Evolutionary conservation across 2,329 filamentous ascomycete genomes (phyloP), one percentile per base, ranked within the genome.

Genomic region (Mycosphaerella sp.): DNA sequence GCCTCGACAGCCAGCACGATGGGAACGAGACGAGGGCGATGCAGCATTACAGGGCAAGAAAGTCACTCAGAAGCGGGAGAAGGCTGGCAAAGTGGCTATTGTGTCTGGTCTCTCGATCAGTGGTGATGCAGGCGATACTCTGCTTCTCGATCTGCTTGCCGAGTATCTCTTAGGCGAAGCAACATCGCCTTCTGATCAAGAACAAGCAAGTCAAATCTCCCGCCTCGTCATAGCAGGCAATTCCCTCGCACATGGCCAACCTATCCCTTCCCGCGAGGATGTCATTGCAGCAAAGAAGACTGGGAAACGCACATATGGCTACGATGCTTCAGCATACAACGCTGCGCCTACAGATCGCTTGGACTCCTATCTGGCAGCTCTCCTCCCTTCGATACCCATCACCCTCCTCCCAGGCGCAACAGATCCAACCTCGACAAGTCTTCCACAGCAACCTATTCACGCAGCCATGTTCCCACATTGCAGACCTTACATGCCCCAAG

Each of bases 401-500:
- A 98, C 93, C 0, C 75, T 98, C 14, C 80, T 98, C 58, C 89
- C 95, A 0, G 93, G 93, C 12, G 80, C 80, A 12, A 78, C 81
- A 32, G 95, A 98, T 69, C 91, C 93, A 0, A 90, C 93, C 47
- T 95, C 95, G 66, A 83, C 87, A 49, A 87, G 88, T 59, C 82
- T 95, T 29, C 93, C 93, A 0, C 93, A 98, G 67, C 93, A 97
- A 70, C 86, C 89, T 1, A 87, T 98, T 47, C 93, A 98, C 70
- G 78, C 87, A 4, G 92, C 93, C 56, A 89, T 98, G 81, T 93
- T 98, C 64, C 87, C 89, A 0, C 78, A 80, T 7, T 78, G 89
- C 14, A 80, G 90, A 59, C 74, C 80, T 6, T 98, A 89, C 67
- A 79, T 79, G 34, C 73, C 49, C 4, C 78, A 78, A 0, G 67